Evolutionary conservation across 2,329 filamentous ascomycete species (phyloP), one percentile per base, ranked within the genome.

Genomic region (Diaporthe helianthi): DNA sequence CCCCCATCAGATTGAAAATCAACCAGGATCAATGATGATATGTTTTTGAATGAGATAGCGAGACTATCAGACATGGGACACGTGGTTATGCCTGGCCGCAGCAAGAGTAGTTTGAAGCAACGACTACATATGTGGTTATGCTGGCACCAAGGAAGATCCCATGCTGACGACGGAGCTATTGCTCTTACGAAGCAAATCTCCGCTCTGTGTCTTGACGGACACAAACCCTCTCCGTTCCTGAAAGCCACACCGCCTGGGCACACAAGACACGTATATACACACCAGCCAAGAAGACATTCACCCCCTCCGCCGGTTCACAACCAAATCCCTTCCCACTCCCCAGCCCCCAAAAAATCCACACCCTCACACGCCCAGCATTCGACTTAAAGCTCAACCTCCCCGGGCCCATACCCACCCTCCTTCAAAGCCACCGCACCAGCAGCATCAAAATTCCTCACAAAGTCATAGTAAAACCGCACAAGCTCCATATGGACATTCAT

Each of bases 401-500:
- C n/a, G n/a, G n/a, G n/a, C n/a, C n/a, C 26, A 22, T 13, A 7
- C 52, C 22, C n/a, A 15, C 19, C 4, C 2, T 13, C 24, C 2
- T 15, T 41, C 67, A 47, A 69, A 13, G 49, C 67, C 15, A 67
- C 72, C 51, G 72, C 71, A 60, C 71, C 31, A 31, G 76, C 74
- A 33, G 73, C 75, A 67, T 80, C 78, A 71, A 80, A 80, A 60
- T 80, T 80, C 69, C 79, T 71, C 19, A 80, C 76, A 68, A 80
- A 71, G 63, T 80, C 76, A 53, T 80, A 80, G 58, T 81, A 82
- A 63, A 82, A 80, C 22, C 75, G 76, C 15, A 80, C 74, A 2
- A 76, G 75, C 71, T 81, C 80, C 70, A 81, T 67, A 69, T 82
- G 80, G 15, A 75, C 73, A 12, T 77, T 74, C 79, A 82, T 81